Conservation (phyloP, 164 flowering plant species). For the Macadamia tetraphylla region DNA sequence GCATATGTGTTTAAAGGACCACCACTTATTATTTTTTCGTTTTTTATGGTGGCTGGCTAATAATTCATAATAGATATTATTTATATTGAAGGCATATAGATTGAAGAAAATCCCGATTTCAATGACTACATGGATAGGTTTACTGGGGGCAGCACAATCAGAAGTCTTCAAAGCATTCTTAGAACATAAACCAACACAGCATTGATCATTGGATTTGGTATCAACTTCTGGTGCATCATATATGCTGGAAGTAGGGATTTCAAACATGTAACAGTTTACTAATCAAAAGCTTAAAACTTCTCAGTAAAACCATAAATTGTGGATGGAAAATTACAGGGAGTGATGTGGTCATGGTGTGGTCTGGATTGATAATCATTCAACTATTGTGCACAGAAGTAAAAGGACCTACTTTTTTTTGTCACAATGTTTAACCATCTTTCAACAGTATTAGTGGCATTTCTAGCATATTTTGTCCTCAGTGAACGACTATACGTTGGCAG, state of each 20-base stretch:
- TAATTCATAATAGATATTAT: no score
- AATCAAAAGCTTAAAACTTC: neutral
- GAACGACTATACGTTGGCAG: conserved; percentile 64
- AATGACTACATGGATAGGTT: conserved; percentile 75
- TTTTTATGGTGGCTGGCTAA: no score
- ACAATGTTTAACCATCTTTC: conserved; percentile 81
- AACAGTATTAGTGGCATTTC: conserved; percentile 50
- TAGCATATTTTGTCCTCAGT: conserved; percentile 64
- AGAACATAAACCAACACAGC: conserved; percentile 40
- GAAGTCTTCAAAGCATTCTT: conserved; percentile 50
- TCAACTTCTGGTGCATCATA: conserved; percentile 55
- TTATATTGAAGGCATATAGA: conserved; percentile 47
- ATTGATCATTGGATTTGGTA: conserved; percentile 61
- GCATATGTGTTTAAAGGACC: no score
- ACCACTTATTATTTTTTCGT: no score
- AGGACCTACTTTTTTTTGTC: conserved; percentile 83
- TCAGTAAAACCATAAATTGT: neutral
- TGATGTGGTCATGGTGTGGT: conserved; percentile 50
- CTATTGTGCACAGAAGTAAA: conserved; percentile 70
- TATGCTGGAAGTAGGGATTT: conserved; percentile 46
- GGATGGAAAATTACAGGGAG: conserved; percentile 46
- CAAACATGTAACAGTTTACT: neutral
- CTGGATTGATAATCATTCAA: conserved; percentile 53
- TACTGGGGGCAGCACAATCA: conserved; percentile 74
- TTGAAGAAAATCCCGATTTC: conserved; percentile 73